Evolutionary conservation across 768 basidiomycete genomes (phyloP), one percentile per base, ranked within the genome.

Genomic region (Pulveroboletus sp.): DNA sequence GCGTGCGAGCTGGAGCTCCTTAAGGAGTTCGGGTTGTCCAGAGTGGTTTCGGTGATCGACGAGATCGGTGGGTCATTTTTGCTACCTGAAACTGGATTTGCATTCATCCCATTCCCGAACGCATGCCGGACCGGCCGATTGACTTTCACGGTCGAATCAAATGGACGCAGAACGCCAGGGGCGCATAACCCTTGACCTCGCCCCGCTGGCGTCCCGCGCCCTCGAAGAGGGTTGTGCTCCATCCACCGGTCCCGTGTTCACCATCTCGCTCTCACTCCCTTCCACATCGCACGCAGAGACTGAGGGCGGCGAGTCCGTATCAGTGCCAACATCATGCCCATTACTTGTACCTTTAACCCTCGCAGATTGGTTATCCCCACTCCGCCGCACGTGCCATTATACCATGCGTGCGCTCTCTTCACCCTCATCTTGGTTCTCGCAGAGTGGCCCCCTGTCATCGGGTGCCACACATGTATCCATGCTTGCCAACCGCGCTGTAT

Each of bases 321-420:
- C 19, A 12, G 19, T 12, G 20, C 16, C 9, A 37, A 17, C 17
- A 37, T 14, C 31, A 31, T 11, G 9, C 31, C 11, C 31, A 14
- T n/a, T n/a, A n/a, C n/a, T n/a, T n/a, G n/a, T n/a, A n/a, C n/a
- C n/a, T n/a, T n/a, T n/a, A n/a, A n/a, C 10, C 31, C 31, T 42
- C 17, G 11, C 27, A 4, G 27, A 68, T 51, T 49, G 85, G 82
- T 57, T 81, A 2, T 65, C 69, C 5, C 79, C 85, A 0, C 73
- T 89, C 26, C 73, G 73, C 22, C 72, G 72, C 26, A 83, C 78
- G 51, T 74, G 73, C 55, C 71, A 71, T 23, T 73, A 73, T 55
- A 83, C 81, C 0, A 56, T 73, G 8, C 70, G 70, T 6, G 68
- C 73, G 4, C 54, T 79, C 9, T 72, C 76, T 1, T 62, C 76